Evolutionary conservation across 2,329 filamentous ascomycete genomes (phyloP).

Genomic region (Zymoseptoria brevis): DNA sequence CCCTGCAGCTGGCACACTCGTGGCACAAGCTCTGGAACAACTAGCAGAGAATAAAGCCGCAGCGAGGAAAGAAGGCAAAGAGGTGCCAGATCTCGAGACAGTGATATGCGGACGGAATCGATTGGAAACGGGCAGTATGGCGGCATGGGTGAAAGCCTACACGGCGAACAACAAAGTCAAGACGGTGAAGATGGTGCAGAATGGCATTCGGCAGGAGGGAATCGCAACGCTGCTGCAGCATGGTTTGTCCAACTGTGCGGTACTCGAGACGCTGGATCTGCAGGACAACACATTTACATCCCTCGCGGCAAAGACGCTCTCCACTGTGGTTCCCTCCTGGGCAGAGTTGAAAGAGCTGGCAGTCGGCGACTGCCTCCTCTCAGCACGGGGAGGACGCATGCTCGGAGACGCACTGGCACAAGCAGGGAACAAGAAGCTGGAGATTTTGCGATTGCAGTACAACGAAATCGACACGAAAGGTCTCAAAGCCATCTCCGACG

Average conservation of each 20-base stretch:
- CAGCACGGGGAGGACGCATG: slow-evolving; percentile 65
- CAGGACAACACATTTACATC: slow-evolving; percentile 97
- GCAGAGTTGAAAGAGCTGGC: slow-evolving; percentile 70
- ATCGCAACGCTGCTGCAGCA: slow-evolving; percentile 72
- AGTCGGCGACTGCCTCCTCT: slow-evolving; percentile 79
- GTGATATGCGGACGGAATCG: slow-evolving; percentile 94
- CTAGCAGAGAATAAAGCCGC: slow-evolving; percentile 78
- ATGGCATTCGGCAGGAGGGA: slow-evolving; percentile 91
- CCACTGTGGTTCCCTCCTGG: slow-evolving; percentile 68
- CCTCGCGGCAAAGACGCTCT: slow-evolving; percentile 68
- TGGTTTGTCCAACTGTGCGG: slow-evolving; percentile 63
- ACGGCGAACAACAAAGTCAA: slow-evolving; percentile 71
- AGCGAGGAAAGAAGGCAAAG: slow-evolving; percentile 61
- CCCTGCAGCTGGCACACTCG: slow-evolving; percentile 77
- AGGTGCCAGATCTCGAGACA: slow-evolving; percentile 82
- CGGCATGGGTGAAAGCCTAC: slow-evolving; percentile 83
- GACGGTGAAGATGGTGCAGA: slow-evolving; percentile 94
- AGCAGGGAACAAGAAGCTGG: slow-evolving; percentile 70
- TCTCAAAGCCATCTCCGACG: slow-evolving; percentile 62
- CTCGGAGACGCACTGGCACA: slow-evolving; percentile 65
- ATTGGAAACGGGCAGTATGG: slow-evolving; percentile 93
- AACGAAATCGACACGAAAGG: slow-evolving; percentile 83
- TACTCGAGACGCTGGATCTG: slow-evolving; percentile 72
- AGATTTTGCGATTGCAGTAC: slow-evolving; percentile 78
- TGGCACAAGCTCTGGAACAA: slow-evolving; percentile 77